phyloP scores from a whole-genome alignment of 768 basidiomycete species.

The Naganishia onofrii region DNA sequence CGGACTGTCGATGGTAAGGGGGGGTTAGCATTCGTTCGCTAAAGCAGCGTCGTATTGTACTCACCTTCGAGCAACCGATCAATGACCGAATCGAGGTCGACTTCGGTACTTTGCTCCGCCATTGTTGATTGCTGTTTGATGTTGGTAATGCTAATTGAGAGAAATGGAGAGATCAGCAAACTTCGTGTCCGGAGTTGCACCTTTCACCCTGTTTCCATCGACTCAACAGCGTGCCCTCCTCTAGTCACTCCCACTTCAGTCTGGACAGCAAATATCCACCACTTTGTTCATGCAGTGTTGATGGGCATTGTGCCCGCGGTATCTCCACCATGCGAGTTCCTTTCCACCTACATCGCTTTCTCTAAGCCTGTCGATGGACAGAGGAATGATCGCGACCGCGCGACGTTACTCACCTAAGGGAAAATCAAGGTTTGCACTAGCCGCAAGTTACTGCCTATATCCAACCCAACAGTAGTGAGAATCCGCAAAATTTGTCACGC shows the following conservation, averaged over 20 bases:
- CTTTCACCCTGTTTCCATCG: neutral
- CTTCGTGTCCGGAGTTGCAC: neutral
- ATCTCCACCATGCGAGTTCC: too few species aligned
- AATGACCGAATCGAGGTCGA: slow-evolving; percentile 99
- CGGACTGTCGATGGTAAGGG: slow-evolving; percentile 62
- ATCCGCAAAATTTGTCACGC: neutral
- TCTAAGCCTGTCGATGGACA: neutral
- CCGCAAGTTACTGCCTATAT: slow-evolving; percentile 4
- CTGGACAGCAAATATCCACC: neutral
- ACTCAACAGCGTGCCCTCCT: neutral
- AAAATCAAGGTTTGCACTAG: neutral
- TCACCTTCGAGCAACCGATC: slow-evolving; percentile 96
- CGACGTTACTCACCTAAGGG: neutral
- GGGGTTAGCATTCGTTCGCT: neutral
- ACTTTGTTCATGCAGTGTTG: neutral
- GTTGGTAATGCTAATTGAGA: neutral
- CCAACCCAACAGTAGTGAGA: neutral
- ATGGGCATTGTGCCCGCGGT: neutral
- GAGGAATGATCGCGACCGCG: neutral
- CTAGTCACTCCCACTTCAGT: neutral
- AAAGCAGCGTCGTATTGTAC: slow-evolving; percentile 40
- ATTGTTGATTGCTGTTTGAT: slow-evolving; percentile 30
- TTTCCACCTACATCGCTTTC: neutral
- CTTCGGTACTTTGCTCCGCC: slow-evolving; percentile 62
- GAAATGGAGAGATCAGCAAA: neutral